Percentiles rank a stretch among this genome's conserved stretches.
Evolutionary conservation across 805 yeast genomes (phyloP).

Genomic region (Priceomyces fermenticarens): DNA sequence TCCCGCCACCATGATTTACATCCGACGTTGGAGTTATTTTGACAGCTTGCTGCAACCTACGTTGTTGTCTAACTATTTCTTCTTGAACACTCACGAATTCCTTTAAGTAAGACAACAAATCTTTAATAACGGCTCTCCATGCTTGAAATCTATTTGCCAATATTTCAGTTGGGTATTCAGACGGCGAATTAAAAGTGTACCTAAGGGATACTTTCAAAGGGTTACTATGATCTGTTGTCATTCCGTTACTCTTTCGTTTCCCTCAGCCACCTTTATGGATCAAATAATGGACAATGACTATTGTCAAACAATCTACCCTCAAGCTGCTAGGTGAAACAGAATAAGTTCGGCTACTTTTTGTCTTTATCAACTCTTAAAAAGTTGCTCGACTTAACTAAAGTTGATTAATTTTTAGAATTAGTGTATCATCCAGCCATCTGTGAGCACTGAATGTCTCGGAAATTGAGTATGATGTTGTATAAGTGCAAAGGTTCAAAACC

Average conservation of each 20-base stretch:
- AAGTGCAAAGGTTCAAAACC: slow-evolving; percentile 2
- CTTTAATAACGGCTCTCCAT: slow-evolving; percentile 79
- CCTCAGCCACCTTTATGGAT: no score
- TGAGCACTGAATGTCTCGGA: slow-evolving; percentile 3
- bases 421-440: neutral
- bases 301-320: no score
- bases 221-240: slow-evolving; percentile 18
- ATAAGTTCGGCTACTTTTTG: no score
- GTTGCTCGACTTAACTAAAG: no score
- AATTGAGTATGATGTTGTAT: slow-evolving; percentile 2
- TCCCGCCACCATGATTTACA: slow-evolving; percentile 11
- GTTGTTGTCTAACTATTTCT: slow-evolving; percentile 79
- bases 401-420: no score
- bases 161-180: slow-evolving; percentile 73
- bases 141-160: slow-evolving; percentile 80
- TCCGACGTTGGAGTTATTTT: slow-evolving; percentile 14
- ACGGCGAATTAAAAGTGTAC: slow-evolving; percentile 27
- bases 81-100: slow-evolving; percentile 86
- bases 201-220: slow-evolving; percentile 42
- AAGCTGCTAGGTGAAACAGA: no score
- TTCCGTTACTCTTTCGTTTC: neutral
- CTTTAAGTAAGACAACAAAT: slow-evolving; percentile 68
- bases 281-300: no score
- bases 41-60: slow-evolving; percentile 77
- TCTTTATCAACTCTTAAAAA: no score